Percentiles rank a stretch among this genome's conserved stretches.
These are phyloP conservation scores for Phytophthora idaei DNA, from an alignment of 352 stramenopile genomes.

Conservation along the genomic window DNA sequence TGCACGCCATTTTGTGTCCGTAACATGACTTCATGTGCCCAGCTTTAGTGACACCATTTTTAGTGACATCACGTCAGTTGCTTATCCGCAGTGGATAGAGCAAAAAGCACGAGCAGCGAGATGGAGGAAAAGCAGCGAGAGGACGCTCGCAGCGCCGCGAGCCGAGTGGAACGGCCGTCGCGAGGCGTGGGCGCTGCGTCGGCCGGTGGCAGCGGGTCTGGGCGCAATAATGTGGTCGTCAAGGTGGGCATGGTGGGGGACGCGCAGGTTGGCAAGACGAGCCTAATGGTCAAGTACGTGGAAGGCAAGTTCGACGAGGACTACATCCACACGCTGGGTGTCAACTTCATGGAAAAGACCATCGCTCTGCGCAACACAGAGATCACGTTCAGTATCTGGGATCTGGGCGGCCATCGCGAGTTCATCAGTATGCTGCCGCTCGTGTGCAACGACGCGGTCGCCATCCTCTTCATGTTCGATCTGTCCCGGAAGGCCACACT, in stretches of 20 bases:
- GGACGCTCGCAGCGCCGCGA: conserved; percentile 18
- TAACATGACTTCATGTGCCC: not conserved
- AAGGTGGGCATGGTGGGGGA: conserved; percentile 96
- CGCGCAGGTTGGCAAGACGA: conserved; percentile 95
- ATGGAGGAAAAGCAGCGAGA: conserved; percentile 43
- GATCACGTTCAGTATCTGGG: conserved; percentile 96
- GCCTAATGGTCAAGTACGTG: conserved; percentile 97
- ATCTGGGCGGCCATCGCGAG: conserved; percentile 92
- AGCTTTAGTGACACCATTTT: conserved; percentile 3
- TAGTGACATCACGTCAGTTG: conserved; percentile 14
- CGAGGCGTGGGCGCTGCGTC: conserved; percentile 33
- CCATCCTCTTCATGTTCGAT: conserved; percentile 97
- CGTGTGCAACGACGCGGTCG: conserved; percentile 94
- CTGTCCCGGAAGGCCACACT: conserved; percentile 92
- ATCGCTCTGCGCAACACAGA: conserved; percentile 94
- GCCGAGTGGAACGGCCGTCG: conserved; percentile 32
- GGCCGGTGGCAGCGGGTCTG: conserved; percentile 35
- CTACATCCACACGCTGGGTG: conserved; percentile 95
- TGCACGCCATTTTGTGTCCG: not conserved
- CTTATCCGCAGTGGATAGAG: not conserved
- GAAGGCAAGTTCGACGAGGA: conserved; percentile 96
- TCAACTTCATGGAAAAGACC: conserved; percentile 97
- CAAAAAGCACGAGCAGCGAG: conserved; percentile 17
- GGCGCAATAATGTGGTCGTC: conserved; percentile 90
- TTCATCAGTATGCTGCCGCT: conserved; percentile 96